These are phyloP conservation scores for Proliferodiscus dingleyae DNA, from an alignment of 2,329 filamentous ascomycete genomes.

Conservation along the genomic window DNA sequence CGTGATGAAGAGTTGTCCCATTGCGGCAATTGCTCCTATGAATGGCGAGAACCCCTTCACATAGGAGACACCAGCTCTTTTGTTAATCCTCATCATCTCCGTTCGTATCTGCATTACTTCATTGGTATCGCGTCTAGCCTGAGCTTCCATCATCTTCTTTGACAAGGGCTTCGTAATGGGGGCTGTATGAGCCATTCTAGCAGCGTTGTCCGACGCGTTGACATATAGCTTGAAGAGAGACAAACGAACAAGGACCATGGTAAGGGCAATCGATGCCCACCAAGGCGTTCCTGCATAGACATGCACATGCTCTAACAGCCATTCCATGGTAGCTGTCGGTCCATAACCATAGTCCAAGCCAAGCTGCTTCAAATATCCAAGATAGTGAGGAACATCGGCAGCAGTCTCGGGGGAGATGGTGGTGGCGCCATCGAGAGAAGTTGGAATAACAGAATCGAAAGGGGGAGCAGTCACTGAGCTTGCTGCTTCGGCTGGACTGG, in stretches of 20 bases:
- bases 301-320: conserved; percentile 76
- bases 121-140: conserved; percentile 39
- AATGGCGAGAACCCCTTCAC: conserved; percentile 50
- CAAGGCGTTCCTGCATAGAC: conserved; percentile 71
- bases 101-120: conserved; percentile 42
- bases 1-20: conserved; percentile 74
- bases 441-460: conserved; percentile 1
- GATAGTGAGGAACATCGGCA: conserved; percentile 45
- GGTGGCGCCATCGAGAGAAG: conserved; percentile 20
- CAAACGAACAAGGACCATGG: conserved; percentile 60
- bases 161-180: conserved; percentile 52
- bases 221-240: conserved; percentile 63
- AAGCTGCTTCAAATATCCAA: conserved; percentile 77
- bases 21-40: conserved; percentile 66
- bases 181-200: conserved; percentile 57
- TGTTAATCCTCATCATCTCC: conserved; percentile 48
- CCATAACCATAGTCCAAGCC: conserved; percentile 88
- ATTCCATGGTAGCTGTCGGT: conserved; percentile 68
- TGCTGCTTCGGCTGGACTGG: conserved; percentile 7
- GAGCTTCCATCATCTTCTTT: conserved; percentile 43
- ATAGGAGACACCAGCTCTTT: conserved; percentile 48
- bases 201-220: conserved; percentile 54
- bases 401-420: conserved; percentile 20
- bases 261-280: conserved; percentile 68
- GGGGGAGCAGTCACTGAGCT: conserved; percentile 9